Percentiles rank a stretch among this genome's conserved stretches.
Conservation (phyloP, 345 rosid genomes). For the Anacardium occidentale region DNA sequence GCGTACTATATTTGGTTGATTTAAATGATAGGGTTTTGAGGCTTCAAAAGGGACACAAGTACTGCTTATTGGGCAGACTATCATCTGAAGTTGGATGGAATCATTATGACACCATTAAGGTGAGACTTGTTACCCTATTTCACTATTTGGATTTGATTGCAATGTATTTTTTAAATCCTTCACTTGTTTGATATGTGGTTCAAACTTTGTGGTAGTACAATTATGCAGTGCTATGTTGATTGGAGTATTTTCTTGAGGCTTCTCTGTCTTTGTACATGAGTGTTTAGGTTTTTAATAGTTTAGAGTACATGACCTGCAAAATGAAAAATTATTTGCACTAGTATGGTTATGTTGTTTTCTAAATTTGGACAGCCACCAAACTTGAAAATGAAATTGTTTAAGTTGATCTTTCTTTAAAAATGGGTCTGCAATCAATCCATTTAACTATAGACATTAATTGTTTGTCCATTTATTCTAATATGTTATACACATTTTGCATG, state of each 20-base stretch:
- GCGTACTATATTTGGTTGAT: not conserved
- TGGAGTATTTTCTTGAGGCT: not conserved
- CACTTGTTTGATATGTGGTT: not conserved
- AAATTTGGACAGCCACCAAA: too few relatives aligned
- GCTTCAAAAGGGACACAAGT: constrained; percentile 82
- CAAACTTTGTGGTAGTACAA: not conserved
- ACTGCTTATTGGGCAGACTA: constrained; percentile 75
- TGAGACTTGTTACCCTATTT: constrained; percentile 18
- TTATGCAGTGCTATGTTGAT: not conserved
- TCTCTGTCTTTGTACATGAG: not conserved
- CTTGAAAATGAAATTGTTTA: too few relatives aligned
- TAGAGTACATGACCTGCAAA: too few relatives aligned
- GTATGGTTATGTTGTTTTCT: too few relatives aligned
- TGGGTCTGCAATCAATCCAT: too few relatives aligned
- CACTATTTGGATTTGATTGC: not conserved
- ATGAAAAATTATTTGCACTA: too few relatives aligned
- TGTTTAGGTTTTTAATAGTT: too few relatives aligned
- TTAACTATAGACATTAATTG: too few relatives aligned
- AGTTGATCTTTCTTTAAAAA: too few relatives aligned
- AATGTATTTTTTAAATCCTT: not conserved
- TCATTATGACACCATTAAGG: constrained; percentile 79
- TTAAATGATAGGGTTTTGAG: constrained; percentile 69
- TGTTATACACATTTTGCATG: too few relatives aligned
- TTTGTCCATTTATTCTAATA: too few relatives aligned
- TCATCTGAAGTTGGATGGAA: constrained; percentile 92